phyloP scores from a whole-genome alignment of 2,329 filamentous ascomycete species.

The Fusarium devonianum region DNA sequence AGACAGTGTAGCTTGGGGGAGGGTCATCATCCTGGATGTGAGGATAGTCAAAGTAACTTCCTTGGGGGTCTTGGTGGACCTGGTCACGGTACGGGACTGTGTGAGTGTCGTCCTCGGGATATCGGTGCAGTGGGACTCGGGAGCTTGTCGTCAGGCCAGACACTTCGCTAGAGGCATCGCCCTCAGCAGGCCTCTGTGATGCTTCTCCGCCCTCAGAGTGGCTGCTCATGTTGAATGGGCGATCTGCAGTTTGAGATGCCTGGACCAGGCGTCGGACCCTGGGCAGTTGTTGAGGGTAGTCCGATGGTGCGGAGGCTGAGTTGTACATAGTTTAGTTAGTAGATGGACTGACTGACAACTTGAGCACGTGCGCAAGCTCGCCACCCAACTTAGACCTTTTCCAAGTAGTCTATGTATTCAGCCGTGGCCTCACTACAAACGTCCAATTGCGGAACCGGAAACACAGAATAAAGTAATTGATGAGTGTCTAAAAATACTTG shows the following conservation, averaged over 20 bases:
- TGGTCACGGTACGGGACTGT: slow-evolving; percentile 20
- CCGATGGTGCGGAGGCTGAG: not conserved
- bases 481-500: too few relatives aligned
- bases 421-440: too few relatives aligned
- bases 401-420: too few relatives aligned
- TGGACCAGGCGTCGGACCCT: slow-evolving; percentile 8
- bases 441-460: too few relatives aligned
- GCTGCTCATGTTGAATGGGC: slow-evolving; percentile 14
- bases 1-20: slow-evolving; percentile 32
- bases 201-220: slow-evolving; percentile 5
- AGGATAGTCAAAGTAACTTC: slow-evolving; percentile 4
- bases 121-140: slow-evolving; percentile 32
- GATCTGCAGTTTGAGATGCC: not conserved
- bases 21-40: slow-evolving; percentile 16
- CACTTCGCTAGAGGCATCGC: slow-evolving; percentile 20
- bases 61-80: slow-evolving; percentile 1
- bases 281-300: slow-evolving; percentile 1
- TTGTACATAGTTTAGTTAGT: too few relatives aligned
- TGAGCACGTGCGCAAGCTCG: slow-evolving; percentile 33
- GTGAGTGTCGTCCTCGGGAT: slow-evolving; percentile 25
- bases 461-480: too few relatives aligned
- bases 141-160: slow-evolving; percentile 27
- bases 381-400: slow-evolving; percentile 10
- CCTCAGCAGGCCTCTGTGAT: slow-evolving; percentile 19
- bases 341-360: slow-evolving; percentile 11